These are phyloP conservation scores for Terana coerulea DNA, from an alignment of 768 basidiomycete species.

Conservation along the genomic window DNA sequence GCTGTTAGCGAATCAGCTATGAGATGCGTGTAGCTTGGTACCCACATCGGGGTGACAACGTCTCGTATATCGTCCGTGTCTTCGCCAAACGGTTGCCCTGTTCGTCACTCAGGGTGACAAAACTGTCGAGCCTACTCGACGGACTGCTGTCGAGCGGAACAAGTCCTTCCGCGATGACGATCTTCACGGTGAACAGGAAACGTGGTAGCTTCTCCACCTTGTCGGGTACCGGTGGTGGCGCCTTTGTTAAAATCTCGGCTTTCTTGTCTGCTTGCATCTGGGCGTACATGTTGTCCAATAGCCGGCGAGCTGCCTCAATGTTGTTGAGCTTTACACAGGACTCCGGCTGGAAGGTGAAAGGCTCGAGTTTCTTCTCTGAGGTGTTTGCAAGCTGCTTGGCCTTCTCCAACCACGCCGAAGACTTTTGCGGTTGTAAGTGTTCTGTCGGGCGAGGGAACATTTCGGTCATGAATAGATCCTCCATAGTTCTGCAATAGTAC, in stretches of 20 bases:
- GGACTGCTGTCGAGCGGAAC: conserved; percentile 71
- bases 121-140: conserved; percentile 83
- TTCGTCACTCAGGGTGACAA: conserved; percentile 93
- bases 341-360: conserved; percentile 91
- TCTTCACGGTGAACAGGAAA: conserved; percentile 92
- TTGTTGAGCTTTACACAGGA: conserved; percentile 98
- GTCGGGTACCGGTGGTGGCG: conserved; percentile 61
- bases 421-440: conserved; percentile 79
- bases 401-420: conserved; percentile 85
- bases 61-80: conserved; percentile 94
- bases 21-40: conserved; percentile 6
- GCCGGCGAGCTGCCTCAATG: conserved; percentile 83
- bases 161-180: conserved; percentile 88
- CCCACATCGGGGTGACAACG: conserved; percentile 85
- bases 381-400: conserved; percentile 71
- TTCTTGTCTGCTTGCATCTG: conserved; percentile 89
- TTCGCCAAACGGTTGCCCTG: conserved; percentile 86
- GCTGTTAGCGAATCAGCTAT: conserved; percentile 9
- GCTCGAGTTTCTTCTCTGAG: conserved; percentile 89
- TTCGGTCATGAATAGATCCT: conserved; percentile 88
- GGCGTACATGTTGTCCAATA: conserved; percentile 92
- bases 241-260: conserved; percentile 50
- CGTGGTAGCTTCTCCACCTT: conserved; percentile 47
- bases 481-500: conserved; percentile 85
- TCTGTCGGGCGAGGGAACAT: conserved; percentile 87